A percentile compares a stretch with the other conserved stretches of the same genome.
Evolutionary conservation across 768 basidiomycete genomes (phyloP).

Genomic region (Chlorophyllum brunneum): DNA sequence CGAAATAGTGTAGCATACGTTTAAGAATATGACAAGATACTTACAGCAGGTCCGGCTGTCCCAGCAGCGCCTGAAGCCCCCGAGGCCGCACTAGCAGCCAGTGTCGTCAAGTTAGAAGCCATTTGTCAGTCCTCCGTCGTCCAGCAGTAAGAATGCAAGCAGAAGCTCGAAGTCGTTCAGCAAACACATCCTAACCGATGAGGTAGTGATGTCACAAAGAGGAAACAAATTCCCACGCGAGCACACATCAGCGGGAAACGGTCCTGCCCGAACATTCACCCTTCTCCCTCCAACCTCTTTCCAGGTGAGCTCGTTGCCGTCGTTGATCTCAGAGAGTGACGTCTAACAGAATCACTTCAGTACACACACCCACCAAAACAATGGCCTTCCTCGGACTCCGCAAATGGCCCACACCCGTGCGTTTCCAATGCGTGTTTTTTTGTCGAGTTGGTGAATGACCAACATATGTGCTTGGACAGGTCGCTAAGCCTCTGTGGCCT

Average conservation of each 20-base stretch:
- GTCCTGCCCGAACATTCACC: slow-evolving; percentile 35
- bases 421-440: slow-evolving; percentile 33
- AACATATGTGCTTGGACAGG: slow-evolving; percentile 32
- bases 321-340: not conserved
- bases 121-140: no score
- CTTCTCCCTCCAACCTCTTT: slow-evolving; percentile 16
- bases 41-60: slow-evolving; percentile 30
- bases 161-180: no score
- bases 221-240: slow-evolving; percentile 26
- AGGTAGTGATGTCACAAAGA: not conserved
- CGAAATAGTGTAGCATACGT: not conserved
- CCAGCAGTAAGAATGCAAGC: no score
- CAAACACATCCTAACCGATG: no score
- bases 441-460: no score
- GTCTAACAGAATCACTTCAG: not conserved
- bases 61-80: slow-evolving; percentile 20
- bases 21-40: slow-evolving; percentile 14
- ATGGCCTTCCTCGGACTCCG: slow-evolving; percentile 80
- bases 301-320: not conserved
- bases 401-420: slow-evolving; percentile 76
- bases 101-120: slow-evolving; percentile 25
- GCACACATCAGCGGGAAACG: slow-evolving; percentile 27
- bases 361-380: slow-evolving; percentile 19
- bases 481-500: slow-evolving; percentile 74
- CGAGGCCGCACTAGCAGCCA: slow-evolving; percentile 21